These are phyloP conservation scores for Amanita pallidorosea DNA, from an alignment of 768 basidiomycete species.

Conservation along the genomic window DNA sequence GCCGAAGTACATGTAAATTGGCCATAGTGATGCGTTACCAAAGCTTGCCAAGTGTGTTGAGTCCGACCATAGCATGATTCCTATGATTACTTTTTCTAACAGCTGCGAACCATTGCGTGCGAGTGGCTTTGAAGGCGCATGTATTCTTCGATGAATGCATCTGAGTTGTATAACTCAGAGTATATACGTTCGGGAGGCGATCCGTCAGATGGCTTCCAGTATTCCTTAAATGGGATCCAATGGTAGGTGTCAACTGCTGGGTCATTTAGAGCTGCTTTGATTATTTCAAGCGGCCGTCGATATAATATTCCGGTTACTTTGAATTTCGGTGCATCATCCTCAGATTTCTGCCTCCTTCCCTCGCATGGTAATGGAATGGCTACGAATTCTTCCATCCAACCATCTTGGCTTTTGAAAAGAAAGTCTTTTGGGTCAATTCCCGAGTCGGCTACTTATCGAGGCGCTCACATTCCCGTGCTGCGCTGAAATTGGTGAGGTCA, in stretches of 20 bases:
- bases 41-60: conserved; percentile 23
- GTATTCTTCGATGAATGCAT: neutral
- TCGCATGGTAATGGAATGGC: neutral
- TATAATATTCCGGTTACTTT: neutral
- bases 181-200: neutral
- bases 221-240: neutral
- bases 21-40: conserved; percentile 30
- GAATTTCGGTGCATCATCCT: neutral
- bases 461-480: neutral
- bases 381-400: neutral
- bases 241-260: neutral
- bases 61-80: conserved; percentile 23
- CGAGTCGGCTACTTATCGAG: neutral
- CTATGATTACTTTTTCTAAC: neutral
- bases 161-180: neutral
- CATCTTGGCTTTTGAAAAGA: neutral
- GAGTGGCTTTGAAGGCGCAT: neutral
- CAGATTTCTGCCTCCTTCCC: neutral
- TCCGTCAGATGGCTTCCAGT: neutral
- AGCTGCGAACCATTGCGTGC: neutral
- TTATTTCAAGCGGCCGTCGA: neutral
- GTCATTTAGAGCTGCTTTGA: neutral
- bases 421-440: neutral
- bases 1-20: conserved; percentile 28
- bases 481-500: neutral